A percentile compares a stretch with the other conserved stretches of the same genome.
Conservation (phyloP, 257 asterid species). For the Gentiana dahurica region DNA sequence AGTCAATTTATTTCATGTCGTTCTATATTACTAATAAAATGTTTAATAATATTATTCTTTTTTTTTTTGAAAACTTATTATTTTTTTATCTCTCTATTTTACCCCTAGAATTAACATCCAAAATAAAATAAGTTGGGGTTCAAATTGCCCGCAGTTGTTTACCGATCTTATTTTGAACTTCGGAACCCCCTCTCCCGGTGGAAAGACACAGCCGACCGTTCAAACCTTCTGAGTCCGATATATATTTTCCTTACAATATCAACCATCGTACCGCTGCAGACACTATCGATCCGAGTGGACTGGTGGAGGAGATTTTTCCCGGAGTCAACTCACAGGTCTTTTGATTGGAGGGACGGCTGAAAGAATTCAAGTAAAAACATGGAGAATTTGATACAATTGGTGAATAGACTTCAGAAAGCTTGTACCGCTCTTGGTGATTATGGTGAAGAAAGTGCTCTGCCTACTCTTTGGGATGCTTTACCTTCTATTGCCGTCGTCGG, state of each 20-base stretch:
- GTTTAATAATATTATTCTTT: too few relatives aligned
- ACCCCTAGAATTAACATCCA: too few relatives aligned
- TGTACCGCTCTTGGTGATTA: constrained; percentile 95
- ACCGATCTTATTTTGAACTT: not conserved
- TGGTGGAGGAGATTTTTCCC: constrained; percentile 4
- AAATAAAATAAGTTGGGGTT: too few relatives aligned
- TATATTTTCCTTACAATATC: constrained; percentile 4
- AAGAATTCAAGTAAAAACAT: constrained; percentile 13
- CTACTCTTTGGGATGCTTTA: constrained; percentile 95
- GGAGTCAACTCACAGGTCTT: constrained; percentile 27
- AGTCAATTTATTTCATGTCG: too few relatives aligned
- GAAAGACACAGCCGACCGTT: too few relatives aligned
- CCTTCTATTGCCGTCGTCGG: constrained; percentile 97
- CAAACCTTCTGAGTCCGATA: not conserved
- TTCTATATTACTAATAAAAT: too few relatives aligned
- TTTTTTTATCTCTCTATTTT: too few relatives aligned
- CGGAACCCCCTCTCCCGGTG: too few relatives aligned
- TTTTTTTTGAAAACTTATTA: too few relatives aligned
- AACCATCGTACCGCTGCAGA: not conserved
- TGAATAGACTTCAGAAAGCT: constrained; percentile 84
- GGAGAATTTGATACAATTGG: constrained; percentile 86
- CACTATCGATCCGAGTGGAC: constrained; percentile 1
- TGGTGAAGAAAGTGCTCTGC: constrained; percentile 82
- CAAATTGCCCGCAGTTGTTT: too few relatives aligned
- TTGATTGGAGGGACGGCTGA: constrained; percentile 3